Percentiles rank a stretch among this genome's conserved stretches.
phyloP scores from a whole-genome alignment of 371 early-diverging fungal genomes.

The Rhizopus microsporus region DNA sequence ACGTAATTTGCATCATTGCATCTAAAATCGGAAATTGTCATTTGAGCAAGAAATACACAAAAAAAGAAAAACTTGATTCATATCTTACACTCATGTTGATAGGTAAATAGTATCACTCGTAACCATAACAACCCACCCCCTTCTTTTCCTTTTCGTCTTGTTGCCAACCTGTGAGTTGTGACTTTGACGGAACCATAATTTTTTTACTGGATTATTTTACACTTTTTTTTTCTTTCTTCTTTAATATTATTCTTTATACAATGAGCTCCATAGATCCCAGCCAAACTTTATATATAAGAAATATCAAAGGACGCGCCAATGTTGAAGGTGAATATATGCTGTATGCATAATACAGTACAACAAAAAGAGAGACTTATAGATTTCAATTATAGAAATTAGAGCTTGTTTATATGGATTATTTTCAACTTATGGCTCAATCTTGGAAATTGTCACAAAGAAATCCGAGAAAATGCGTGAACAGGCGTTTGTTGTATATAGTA shows the following conservation, averaged over 20 bases:
- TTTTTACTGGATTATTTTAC: too few species aligned
- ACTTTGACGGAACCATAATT: too few species aligned
- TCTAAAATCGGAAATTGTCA: background rate
- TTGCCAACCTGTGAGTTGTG: too few species aligned
- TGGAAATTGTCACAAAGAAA: slow-evolving; percentile 80
- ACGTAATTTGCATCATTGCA: slow-evolving; percentile 1
- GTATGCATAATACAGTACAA: background rate
- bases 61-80: background rate
- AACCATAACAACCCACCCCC: too few species aligned
- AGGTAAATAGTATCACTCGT: too few species aligned
- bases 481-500: slow-evolving; percentile 88
- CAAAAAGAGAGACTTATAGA: too few species aligned
- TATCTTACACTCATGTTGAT: too few species aligned
- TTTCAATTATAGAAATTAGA: slow-evolving; percentile 58
- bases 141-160: too few species aligned
- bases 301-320: slow-evolving; percentile 63
- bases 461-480: slow-evolving; percentile 91
- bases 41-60: background rate
- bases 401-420: slow-evolving; percentile 73
- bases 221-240: too few species aligned
- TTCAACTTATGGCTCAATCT: slow-evolving; percentile 80
- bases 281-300: slow-evolving; percentile 70
- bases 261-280: slow-evolving; percentile 54
- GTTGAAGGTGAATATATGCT: slow-evolving; percentile 57
- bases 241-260: background rate